phyloP scores from a whole-genome alignment of 2,329 filamentous ascomycete species.

The Mollisia scopiformis region DNA sequence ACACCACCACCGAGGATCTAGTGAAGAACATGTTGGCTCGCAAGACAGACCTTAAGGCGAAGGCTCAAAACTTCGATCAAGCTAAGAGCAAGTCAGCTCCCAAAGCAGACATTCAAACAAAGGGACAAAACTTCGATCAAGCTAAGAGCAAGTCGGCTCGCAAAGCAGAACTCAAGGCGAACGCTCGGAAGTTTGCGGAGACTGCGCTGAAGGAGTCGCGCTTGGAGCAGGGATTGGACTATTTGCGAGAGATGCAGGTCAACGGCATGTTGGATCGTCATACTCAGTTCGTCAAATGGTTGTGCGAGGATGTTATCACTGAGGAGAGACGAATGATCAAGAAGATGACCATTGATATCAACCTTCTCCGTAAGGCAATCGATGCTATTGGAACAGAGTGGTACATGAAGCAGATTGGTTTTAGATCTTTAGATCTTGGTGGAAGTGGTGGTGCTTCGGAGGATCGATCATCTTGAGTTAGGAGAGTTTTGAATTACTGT shows the following conservation, averaged over 20 bases:
- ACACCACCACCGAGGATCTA: constrained; percentile 13
- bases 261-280: constrained; percentile 12
- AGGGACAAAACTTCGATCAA: constrained; percentile 9
- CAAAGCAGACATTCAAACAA: constrained; percentile 12
- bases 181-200: constrained; percentile 18
- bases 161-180: constrained; percentile 11
- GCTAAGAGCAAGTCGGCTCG: neutral
- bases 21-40: neutral
- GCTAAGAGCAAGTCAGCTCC: neutral
- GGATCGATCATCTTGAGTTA: no score
- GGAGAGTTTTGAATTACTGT: no score
- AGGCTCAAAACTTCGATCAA: constrained; percentile 9
- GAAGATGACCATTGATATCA: constrained; percentile 1
- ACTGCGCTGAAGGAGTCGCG: constrained; percentile 20
- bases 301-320: constrained; percentile 19
- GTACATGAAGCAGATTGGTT: no score
- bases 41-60: constrained; percentile 11
- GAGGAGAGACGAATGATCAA: constrained; percentile 9
- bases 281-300: constrained; percentile 19
- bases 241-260: constrained; percentile 21
- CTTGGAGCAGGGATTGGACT: constrained; percentile 26
- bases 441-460: no score
- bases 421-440: no score
- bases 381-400: constrained; percentile 1
- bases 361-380: neutral